A percentile compares a stretch with the other conserved stretches of the same genome.
Evolutionary conservation across 192 early-diverging fungal species (phyloP).

Genomic region (Podila epicladia): DNA sequence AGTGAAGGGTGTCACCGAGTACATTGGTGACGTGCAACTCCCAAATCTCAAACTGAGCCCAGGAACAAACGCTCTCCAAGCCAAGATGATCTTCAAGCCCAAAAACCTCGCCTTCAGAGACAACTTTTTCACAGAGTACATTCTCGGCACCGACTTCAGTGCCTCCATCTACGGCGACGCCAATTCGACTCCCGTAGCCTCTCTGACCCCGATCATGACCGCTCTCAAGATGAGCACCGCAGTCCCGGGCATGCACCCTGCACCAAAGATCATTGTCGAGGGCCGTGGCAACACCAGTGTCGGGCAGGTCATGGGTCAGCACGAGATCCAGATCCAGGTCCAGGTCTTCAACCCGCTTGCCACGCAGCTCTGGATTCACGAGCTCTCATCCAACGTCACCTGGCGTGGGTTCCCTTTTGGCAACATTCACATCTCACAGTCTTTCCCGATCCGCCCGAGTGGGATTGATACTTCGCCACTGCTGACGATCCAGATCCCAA

Average conservation of each 20-base stretch:
- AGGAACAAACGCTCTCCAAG: constrained; percentile 19
- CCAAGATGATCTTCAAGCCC: constrained; percentile 15
- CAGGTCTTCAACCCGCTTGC: constrained; percentile 38
- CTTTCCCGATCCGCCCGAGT: constrained; percentile 21
- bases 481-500: constrained; percentile 28
- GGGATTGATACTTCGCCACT: constrained; percentile 16
- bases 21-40: constrained; percentile 31
- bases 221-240: constrained; percentile 19
- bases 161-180: constrained; percentile 31
- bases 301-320: constrained; percentile 20
- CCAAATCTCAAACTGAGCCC: constrained; percentile 14
- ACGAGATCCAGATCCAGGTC: constrained; percentile 29
- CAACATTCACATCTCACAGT: constrained; percentile 10
- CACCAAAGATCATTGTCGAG: constrained; percentile 15
- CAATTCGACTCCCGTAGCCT: constrained; percentile 12
- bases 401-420: constrained; percentile 29
- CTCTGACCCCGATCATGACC: constrained; percentile 20
- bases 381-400: constrained; percentile 2
- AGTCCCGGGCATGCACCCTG: constrained; percentile 34
- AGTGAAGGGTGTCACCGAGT: constrained; percentile 3
- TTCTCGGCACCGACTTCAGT: constrained; percentile 15
- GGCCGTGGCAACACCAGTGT: constrained; percentile 29
- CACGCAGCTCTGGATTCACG: constrained; percentile 28
- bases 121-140: constrained; percentile 27
- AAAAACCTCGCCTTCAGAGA: constrained; percentile 20